phyloP scores from a whole-genome alignment of 768 basidiomycete genomes.

The Phlebiopsis gigantea region DNA sequence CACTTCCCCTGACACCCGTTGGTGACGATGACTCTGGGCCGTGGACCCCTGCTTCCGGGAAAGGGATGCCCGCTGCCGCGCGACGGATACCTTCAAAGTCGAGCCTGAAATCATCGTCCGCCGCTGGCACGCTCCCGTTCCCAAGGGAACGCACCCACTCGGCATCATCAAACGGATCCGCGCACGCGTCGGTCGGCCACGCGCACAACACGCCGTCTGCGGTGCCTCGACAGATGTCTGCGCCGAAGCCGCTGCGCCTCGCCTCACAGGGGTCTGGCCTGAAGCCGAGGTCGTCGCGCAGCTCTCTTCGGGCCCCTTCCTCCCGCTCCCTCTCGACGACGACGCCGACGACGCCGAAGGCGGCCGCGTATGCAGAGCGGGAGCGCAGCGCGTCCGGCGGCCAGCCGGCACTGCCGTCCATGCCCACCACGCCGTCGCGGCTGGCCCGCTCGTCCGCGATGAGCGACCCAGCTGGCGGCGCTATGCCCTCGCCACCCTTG shows the following conservation, averaged over 20 bases:
- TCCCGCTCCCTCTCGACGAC: neutral
- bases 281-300: constrained; percentile 11
- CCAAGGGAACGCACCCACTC: constrained; percentile 11
- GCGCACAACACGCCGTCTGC: neutral
- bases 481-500: constrained; percentile 1
- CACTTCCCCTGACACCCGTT: constrained; percentile 19
- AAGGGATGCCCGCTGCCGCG: neutral
- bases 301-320: constrained; percentile 2
- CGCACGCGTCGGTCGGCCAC: constrained; percentile 3
- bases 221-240: constrained; percentile 4
- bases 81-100: neutral
- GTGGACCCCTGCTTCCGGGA: neutral
- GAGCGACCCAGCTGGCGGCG: constrained; percentile 5
- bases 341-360: neutral
- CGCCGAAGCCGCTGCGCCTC: constrained; percentile 20
- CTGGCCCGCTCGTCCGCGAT: constrained; percentile 1
- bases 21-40: constrained; percentile 10
- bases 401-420: neutral
- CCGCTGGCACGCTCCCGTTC: neutral
- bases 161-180: constrained; percentile 8
- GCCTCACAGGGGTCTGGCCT: constrained; percentile 11
- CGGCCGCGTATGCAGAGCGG: constrained; percentile 1
- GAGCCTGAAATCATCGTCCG: constrained; percentile 4
- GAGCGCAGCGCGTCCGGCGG: neutral
- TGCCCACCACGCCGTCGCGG: neutral